These are phyloP conservation scores for Apiotrichum siamense DNA, from an alignment of 1,284 basidiomycete species.

Conservation along the genomic window DNA sequence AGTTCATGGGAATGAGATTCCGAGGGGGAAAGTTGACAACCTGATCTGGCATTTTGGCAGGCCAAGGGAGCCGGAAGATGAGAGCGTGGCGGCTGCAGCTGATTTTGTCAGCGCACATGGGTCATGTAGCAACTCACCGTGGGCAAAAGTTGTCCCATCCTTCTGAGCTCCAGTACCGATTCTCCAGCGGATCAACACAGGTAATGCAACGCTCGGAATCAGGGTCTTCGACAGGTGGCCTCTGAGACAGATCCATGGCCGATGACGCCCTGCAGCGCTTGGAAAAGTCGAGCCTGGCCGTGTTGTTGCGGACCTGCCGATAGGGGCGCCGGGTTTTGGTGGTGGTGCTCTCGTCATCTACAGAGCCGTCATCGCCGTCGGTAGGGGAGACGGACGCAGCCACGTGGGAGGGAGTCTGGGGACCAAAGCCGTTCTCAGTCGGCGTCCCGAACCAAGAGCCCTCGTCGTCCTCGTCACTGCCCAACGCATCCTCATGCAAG, in stretches of 20 bases:
- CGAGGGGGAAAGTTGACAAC: slow-evolving; percentile 30
- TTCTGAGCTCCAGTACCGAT: slow-evolving; percentile 12
- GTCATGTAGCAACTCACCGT: slow-evolving; percentile 20
- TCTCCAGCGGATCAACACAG: slow-evolving; percentile 30
- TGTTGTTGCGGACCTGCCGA: slow-evolving; percentile 18
- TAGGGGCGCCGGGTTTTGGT: not conserved
- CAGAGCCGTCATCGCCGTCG: not conserved
- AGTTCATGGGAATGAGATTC: slow-evolving; percentile 30
- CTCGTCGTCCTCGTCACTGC: no score
- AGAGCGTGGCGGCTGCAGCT: slow-evolving; percentile 43
- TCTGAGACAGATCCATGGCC: slow-evolving; percentile 18
- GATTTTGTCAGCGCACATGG: not conserved
- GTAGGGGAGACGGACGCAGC: not conserved
- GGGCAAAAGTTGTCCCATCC: slow-evolving; percentile 33
- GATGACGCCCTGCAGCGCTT: not conserved
- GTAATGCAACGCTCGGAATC: slow-evolving; percentile 30
- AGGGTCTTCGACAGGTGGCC: slow-evolving; percentile 15
- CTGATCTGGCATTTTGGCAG: slow-evolving; percentile 21
- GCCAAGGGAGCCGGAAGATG: slow-evolving; percentile 41
- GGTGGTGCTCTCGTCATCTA: slow-evolving; percentile 3
- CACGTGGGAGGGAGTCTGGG: no score
- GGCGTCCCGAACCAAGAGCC: no score
- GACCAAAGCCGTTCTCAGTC: no score
- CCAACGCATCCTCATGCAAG: no score
- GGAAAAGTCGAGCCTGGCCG: not conserved